These are phyloP conservation scores for Colletotrichum aenigma DNA, from an alignment of 2,329 filamentous ascomycete species.

Conservation along the genomic window DNA sequence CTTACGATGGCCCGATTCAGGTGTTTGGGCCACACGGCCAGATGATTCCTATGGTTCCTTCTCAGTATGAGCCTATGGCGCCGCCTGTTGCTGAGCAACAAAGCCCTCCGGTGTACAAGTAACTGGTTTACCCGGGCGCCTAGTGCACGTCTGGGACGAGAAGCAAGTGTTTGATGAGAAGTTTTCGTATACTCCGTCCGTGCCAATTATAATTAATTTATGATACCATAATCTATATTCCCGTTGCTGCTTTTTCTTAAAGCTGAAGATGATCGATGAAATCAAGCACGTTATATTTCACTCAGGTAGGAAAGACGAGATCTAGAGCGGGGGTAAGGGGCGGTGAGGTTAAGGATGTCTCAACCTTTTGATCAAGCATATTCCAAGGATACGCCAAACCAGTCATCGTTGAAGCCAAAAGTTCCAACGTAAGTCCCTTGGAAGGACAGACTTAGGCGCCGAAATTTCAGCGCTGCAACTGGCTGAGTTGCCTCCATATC, in stretches of 20 bases:
- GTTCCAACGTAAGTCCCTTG: not conserved
- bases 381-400: too few relatives aligned
- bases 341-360: too few relatives aligned
- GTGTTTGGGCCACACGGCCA: slow-evolving; percentile 24
- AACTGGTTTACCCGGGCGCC: not conserved
- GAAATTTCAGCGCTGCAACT: not conserved
- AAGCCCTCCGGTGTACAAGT: not conserved
- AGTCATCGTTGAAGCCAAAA: not conserved
- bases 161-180: not conserved
- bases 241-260: not conserved
- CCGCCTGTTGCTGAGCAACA: not conserved
- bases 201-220: not conserved
- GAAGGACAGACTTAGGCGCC: not conserved
- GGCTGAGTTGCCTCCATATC: not conserved
- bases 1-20: slow-evolving; percentile 23
- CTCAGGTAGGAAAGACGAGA: not conserved
- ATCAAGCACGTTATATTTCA: too few relatives aligned
- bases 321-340: not conserved
- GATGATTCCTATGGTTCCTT: not conserved
- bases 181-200: too few relatives aligned
- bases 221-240: not conserved
- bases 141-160: not conserved
- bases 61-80: not conserved
- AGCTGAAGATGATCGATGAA: not conserved
- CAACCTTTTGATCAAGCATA: too few relatives aligned